A percentile compares a stretch with the other conserved stretches of the same genome.
phyloP scores from a whole-genome alignment of 352 stramenopile genomes.

The Phytophthora megakarya region DNA sequence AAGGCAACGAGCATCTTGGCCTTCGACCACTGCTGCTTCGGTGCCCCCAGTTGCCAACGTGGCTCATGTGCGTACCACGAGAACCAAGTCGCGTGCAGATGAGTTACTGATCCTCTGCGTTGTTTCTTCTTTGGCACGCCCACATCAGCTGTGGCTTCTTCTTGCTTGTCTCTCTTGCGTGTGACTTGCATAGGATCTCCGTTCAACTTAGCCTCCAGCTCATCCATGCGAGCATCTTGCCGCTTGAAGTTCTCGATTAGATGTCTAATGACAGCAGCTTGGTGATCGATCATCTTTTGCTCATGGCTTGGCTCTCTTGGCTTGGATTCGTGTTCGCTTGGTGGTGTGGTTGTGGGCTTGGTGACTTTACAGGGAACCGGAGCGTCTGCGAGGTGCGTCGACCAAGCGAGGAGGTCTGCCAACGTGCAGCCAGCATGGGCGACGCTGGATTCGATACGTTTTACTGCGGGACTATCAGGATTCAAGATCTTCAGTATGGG shows the following conservation, averaged over 20 bases:
- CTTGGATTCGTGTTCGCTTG: background rate
- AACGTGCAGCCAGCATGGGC: too few species aligned
- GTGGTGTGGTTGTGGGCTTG: too few species aligned
- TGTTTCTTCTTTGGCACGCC: slow-evolving; percentile 9
- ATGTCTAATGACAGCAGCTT: slow-evolving; percentile 20
- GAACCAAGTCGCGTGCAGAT: slow-evolving; percentile 22
- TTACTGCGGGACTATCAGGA: too few species aligned
- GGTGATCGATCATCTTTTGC: slow-evolving; percentile 17
- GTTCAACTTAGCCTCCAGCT: slow-evolving; percentile 14
- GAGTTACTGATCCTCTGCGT: background rate
- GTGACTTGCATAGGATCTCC: background rate
- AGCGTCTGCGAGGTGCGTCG: too few species aligned
- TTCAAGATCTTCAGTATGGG: too few species aligned
- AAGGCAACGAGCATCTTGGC: slow-evolving; percentile 15
- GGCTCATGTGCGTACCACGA: slow-evolving; percentile 20
- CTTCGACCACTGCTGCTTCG: slow-evolving; percentile 17
- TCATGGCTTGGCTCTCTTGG: background rate
- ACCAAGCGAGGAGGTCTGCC: too few species aligned
- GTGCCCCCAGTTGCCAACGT: background rate
- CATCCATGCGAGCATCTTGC: slow-evolving; percentile 16
- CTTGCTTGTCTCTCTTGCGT: background rate
- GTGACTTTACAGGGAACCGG: too few species aligned
- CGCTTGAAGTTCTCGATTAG: slow-evolving; percentile 15
- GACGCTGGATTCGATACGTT: too few species aligned
- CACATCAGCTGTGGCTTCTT: background rate